Evolutionary conservation across 2,329 filamentous ascomycete species (phyloP).

Genomic region (Thermoascus crustaceus): DNA sequence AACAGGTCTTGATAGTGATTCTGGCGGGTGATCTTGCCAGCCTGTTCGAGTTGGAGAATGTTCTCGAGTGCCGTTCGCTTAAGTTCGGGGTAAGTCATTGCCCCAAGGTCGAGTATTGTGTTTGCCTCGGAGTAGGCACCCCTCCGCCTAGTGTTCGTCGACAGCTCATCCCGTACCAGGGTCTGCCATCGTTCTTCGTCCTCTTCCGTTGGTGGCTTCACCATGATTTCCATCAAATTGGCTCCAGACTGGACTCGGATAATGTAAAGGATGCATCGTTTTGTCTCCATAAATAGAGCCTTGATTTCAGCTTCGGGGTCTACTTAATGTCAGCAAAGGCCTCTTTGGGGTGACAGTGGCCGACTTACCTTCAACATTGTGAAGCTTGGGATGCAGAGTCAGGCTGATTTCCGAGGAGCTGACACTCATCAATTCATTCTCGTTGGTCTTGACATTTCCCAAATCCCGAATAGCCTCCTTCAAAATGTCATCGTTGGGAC

Average conservation of each 20-base stretch:
- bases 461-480: slow-evolving; percentile 89
- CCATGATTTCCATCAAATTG: slow-evolving; percentile 90
- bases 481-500: slow-evolving; percentile 75
- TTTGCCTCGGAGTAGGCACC: slow-evolving; percentile 87
- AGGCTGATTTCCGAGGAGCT: slow-evolving; percentile 84
- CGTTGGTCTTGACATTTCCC: slow-evolving; percentile 92
- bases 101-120: slow-evolving; percentile 75
- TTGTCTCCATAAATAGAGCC: slow-evolving; percentile 94
- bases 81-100: slow-evolving; percentile 82
- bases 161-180: slow-evolving; percentile 74
- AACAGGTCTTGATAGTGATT: slow-evolving; percentile 98
- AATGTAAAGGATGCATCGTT: slow-evolving; percentile 93
- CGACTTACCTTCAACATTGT: slow-evolving; percentile 62
- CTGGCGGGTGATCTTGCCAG: slow-evolving; percentile 73
- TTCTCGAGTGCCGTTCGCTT: slow-evolving; percentile 93
- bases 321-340: slow-evolving; percentile 17
- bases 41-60: slow-evolving; percentile 77
- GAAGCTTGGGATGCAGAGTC: slow-evolving; percentile 80
- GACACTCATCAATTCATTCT: slow-evolving; percentile 82
- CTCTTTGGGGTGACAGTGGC: neutral
- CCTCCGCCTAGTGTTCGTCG: slow-evolving; percentile 57
- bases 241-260: slow-evolving; percentile 89
- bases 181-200: slow-evolving; percentile 84
- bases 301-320: slow-evolving; percentile 92
- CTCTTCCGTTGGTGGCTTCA: slow-evolving; percentile 77